Conservation (phyloP, 768 basidiomycete genomes). For the Epithele typhae region DNA sequence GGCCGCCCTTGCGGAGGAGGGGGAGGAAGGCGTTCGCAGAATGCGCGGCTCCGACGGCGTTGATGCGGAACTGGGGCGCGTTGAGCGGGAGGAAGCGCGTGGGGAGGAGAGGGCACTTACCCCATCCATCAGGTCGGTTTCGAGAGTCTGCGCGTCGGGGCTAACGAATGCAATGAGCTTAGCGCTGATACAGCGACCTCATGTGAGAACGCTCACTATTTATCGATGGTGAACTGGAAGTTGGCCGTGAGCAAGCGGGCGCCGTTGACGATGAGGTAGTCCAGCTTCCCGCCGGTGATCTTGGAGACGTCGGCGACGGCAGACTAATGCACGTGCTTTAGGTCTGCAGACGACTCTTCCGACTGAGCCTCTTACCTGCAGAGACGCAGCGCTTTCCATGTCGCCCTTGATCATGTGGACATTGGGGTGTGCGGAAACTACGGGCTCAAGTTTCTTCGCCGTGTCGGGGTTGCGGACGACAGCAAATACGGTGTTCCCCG, state of each 20-base stretch:
- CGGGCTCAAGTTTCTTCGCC: too few relatives aligned
- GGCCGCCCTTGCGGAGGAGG: constrained; percentile 25
- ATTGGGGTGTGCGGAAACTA: too few relatives aligned
- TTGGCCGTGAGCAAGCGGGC: not conserved
- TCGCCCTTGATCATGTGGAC: too few relatives aligned
- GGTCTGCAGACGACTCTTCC: too few relatives aligned
- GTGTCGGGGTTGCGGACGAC: too few relatives aligned
- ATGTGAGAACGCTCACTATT: not conserved
- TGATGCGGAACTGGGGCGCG: constrained; percentile 11
- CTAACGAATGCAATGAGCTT: constrained; percentile 1
- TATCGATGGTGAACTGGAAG: too few relatives aligned
- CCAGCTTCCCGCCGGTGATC: constrained; percentile 28
- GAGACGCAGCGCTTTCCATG: too few relatives aligned
- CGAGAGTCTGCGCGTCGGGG: constrained; percentile 12
- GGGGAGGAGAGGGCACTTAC: constrained; percentile 7
- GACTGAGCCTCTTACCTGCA: too few relatives aligned
- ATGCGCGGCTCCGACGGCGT: constrained; percentile 30
- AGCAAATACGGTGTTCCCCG: too few relatives aligned
- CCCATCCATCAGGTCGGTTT: constrained; percentile 16
- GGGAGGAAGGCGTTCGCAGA: constrained; percentile 35
- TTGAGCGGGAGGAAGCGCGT: too few relatives aligned
- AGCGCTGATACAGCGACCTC: not conserved
- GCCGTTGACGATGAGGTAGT: constrained; percentile 34
- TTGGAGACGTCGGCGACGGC: constrained; percentile 24
- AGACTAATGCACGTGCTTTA: constrained; percentile 9